Evolutionary conservation across 31 red algal species (phyloP).

Genomic region (Asparagopsis taxiformis): DNA sequence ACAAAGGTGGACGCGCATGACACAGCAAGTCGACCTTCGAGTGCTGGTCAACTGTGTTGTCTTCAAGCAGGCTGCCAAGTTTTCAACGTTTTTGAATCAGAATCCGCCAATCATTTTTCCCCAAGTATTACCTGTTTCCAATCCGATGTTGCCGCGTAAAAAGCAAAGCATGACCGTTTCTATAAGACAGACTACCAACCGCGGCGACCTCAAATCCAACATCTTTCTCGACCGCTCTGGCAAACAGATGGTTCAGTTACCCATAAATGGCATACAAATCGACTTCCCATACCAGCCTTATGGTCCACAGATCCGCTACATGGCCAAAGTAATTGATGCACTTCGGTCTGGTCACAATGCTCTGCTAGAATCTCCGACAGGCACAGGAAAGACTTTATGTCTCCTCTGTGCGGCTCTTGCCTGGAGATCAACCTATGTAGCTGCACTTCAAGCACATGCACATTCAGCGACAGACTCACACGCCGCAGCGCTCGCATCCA

Average conservation of each 20-base stretch:
- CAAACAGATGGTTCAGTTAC: constrained; percentile 47
- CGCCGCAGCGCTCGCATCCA: constrained; percentile 11
- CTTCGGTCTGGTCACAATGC: constrained; percentile 77
- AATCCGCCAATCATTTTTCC: no score
- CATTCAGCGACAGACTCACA: not conserved
- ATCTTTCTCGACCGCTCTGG: no score
- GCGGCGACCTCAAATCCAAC: no score
- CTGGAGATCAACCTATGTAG: constrained; percentile 71
- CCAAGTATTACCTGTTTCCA: no score
- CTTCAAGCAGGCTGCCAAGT: no score
- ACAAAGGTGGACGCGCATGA: no score
- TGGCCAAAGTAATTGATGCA: constrained; percentile 84
- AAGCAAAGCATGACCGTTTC: no score
- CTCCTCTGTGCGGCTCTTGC: constrained; percentile 88
- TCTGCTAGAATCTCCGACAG: constrained; percentile 93
- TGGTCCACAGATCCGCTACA: constrained; percentile 82
- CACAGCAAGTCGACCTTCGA: no score
- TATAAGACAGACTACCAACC: no score
- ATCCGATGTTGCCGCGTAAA: no score
- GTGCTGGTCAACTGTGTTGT: no score
- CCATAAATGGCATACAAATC: constrained; percentile 64
- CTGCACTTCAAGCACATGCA: constrained; percentile 57
- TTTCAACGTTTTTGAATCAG: no score
- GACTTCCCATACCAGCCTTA: constrained; percentile 95
- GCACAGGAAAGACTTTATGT: constrained; percentile 95